These are phyloP conservation scores for Mycena vitilis DNA, from an alignment of 768 basidiomycete species.

Conservation along the genomic window DNA sequence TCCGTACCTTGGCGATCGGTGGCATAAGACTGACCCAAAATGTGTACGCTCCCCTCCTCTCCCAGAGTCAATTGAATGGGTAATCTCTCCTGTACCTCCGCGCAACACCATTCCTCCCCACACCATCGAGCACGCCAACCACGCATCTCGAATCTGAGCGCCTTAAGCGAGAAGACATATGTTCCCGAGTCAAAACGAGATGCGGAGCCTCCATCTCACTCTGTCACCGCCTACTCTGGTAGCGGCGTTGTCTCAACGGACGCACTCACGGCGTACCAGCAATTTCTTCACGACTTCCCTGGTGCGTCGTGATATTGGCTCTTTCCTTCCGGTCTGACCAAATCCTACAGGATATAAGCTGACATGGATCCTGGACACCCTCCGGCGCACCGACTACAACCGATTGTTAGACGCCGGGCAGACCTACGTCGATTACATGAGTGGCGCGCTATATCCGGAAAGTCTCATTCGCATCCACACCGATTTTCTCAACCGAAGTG, in stretches of 20 bases:
- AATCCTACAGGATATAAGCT: constrained; percentile 64
- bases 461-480: constrained; percentile 77
- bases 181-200: constrained; percentile 2
- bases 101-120: not conserved
- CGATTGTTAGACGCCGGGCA: constrained; percentile 70
- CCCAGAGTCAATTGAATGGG: not conserved
- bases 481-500: constrained; percentile 70
- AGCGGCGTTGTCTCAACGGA: not conserved
- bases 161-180: not conserved
- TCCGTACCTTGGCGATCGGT: too few relatives aligned
- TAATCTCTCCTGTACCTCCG: not conserved
- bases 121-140: not conserved
- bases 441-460: constrained; percentile 84
- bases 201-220: not conserved
- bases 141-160: not conserved
- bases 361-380: constrained; percentile 76
- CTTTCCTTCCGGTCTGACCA: not conserved
- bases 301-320: not conserved
- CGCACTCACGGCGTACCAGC: not conserved
- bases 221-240: not conserved
- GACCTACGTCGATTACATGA: constrained; percentile 89
- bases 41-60: not conserved
- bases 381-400: constrained; percentile 70
- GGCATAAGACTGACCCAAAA: too few relatives aligned
- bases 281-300: constrained; percentile 8